Conservation (phyloP, 2,329 filamentous ascomycete species). For the Aspergillus awamori region DNA sequence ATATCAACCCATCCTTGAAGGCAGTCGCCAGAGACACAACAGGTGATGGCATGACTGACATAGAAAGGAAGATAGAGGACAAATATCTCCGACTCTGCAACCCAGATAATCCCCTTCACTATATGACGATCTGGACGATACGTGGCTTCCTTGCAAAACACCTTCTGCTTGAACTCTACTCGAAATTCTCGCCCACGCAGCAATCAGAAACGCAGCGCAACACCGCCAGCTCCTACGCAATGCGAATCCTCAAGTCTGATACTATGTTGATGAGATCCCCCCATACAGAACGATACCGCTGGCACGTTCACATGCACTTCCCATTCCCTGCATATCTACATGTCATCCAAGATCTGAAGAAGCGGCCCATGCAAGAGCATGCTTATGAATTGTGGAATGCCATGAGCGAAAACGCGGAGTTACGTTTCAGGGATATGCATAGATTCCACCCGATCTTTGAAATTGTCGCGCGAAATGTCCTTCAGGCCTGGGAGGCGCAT, state of each 20-base stretch:
- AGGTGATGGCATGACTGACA: constrained; percentile 31
- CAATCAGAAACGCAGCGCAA: constrained; percentile 37
- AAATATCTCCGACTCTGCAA: constrained; percentile 50
- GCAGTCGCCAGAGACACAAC: constrained; percentile 20
- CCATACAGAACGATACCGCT: constrained; percentile 45
- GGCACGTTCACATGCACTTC: constrained; percentile 50
- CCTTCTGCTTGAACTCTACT: constrained; percentile 55
- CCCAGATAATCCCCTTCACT: constrained; percentile 49
- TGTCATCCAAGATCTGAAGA: constrained; percentile 47
- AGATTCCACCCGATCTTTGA: constrained; percentile 27
- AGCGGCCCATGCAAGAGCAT: constrained; percentile 37
- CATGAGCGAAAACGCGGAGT: constrained; percentile 52
- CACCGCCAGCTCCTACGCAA: constrained; percentile 32
- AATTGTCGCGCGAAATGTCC: constrained; percentile 41
- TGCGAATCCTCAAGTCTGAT: constrained; percentile 51
- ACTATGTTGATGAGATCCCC: constrained; percentile 49
- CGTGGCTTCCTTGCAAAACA: constrained; percentile 52
- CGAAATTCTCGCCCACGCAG: constrained; percentile 25
- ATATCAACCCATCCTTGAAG: constrained; percentile 47
- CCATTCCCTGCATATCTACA: constrained; percentile 55
- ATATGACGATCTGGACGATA: constrained; percentile 52
- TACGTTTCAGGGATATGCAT: constrained; percentile 28
- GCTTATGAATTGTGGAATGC: constrained; percentile 47
- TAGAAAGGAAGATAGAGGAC: constrained; percentile 50
- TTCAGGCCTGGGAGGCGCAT: constrained; percentile 46